Conservation (phyloP, 805 yeast species). For the Saturnispora serradocipensis region DNA sequence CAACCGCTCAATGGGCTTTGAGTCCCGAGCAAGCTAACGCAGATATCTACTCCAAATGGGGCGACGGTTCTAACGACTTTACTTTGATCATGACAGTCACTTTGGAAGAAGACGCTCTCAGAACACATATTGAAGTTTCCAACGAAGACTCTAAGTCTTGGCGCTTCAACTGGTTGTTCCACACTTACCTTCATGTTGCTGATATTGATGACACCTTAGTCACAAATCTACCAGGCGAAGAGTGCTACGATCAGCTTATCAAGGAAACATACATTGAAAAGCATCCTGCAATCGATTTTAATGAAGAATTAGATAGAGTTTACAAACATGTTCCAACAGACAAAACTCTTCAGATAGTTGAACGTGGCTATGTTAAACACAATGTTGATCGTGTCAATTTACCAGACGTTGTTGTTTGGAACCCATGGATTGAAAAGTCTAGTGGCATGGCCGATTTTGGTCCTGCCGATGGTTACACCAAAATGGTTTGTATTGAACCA, state of each 20-base stretch:
- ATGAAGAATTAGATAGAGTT: conserved; percentile 77
- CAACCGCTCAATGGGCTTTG: conserved; percentile 83
- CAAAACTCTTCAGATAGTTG: conserved; percentile 58
- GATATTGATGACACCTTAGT: conserved; percentile 76
- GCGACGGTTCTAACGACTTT: conserved; percentile 51
- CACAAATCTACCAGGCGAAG: conserved; percentile 65
- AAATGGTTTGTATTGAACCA: conserved; percentile 93
- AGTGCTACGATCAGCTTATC: conserved; percentile 69
- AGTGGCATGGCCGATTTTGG: conserved; percentile 77
- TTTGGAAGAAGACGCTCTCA: conserved; percentile 48
- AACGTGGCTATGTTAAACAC: conserved; percentile 60
- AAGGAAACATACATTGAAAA: conserved; percentile 54
- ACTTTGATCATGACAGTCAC: conserved; percentile 64
- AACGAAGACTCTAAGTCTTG: conserved; percentile 58
- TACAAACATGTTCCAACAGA: conserved; percentile 52
- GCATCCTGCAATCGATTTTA: conserved; percentile 65
- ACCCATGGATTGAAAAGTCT: conserved; percentile 89
- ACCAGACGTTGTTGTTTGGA: conserved; percentile 84
- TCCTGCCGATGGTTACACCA: conserved; percentile 74
- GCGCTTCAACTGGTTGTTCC: conserved; percentile 92
- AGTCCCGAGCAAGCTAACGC: conserved; percentile 73
- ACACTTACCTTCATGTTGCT: conserved; percentile 68
- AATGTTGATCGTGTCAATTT: conserved; percentile 52
- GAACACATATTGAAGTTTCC: conserved; percentile 64
- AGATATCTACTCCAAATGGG: conserved; percentile 53